Evolutionary conservation across 495 filamentous ascomycete genomes (phyloP).

Genomic region (Tetracladium setigerum): DNA sequence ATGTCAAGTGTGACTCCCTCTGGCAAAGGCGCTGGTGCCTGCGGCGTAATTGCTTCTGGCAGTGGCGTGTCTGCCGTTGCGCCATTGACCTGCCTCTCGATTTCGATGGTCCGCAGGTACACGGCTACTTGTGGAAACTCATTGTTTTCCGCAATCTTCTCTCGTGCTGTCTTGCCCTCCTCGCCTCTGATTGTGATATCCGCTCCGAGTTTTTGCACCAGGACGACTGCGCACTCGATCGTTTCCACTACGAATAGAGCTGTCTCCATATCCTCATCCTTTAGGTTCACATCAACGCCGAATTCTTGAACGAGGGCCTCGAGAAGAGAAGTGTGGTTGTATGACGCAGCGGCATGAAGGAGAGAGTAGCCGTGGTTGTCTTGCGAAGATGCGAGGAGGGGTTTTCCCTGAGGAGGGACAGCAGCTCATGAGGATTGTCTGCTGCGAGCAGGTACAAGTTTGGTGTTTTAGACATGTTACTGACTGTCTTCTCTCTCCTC

Average conservation of each 20-base stretch:
- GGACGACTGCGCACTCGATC: slow-evolving; percentile 61
- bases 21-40: slow-evolving; percentile 44
- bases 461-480: slow-evolving; percentile 20
- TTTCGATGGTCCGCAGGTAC: slow-evolving; percentile 45
- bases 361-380: slow-evolving; percentile 87
- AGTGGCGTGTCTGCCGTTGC: neutral
- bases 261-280: slow-evolving; percentile 86
- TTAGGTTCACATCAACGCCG: slow-evolving; percentile 67
- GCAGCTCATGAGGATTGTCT: slow-evolving; percentile 56
- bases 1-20: slow-evolving; percentile 60
- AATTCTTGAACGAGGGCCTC: slow-evolving; percentile 70
- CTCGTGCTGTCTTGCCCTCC: slow-evolving; percentile 60
- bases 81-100: slow-evolving; percentile 27
- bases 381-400: slow-evolving; percentile 59
- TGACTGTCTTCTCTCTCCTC: too few relatives aligned
- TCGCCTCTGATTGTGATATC: slow-evolving; percentile 53
- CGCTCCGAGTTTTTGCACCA: slow-evolving; percentile 75
- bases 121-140: slow-evolving; percentile 61
- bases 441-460: slow-evolving; percentile 76
- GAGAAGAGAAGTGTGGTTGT: slow-evolving; percentile 76
- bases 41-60: slow-evolving; percentile 12
- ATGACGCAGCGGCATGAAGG: slow-evolving; percentile 86
- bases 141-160: slow-evolving; percentile 63
- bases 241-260: slow-evolving; percentile 81
- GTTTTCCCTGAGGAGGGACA: slow-evolving; percentile 58